These are phyloP conservation scores for Elsinoe batatas DNA, from an alignment of 2,329 filamentous ascomycete species.

Conservation along the genomic window DNA sequence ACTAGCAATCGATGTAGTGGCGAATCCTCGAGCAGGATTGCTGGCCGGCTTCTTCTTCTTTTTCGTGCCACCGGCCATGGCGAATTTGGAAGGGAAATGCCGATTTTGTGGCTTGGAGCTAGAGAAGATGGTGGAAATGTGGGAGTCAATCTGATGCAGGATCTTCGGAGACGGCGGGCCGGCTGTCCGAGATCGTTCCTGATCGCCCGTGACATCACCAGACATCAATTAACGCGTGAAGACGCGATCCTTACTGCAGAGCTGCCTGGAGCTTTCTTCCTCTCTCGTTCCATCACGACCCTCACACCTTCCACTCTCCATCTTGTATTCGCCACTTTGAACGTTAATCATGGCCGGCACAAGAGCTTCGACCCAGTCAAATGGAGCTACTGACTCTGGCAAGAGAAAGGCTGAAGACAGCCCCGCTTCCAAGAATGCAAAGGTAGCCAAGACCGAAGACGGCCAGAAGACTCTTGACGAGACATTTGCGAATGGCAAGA, in stretches of 20 bases:
- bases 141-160: background rate
- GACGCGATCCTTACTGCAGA: background rate
- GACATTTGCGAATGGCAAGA: conserved; percentile 26
- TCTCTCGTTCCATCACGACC: background rate
- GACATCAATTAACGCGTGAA: conserved; percentile 3
- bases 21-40: conserved; percentile 86
- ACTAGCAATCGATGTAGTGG: conserved; percentile 78
- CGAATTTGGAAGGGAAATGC: background rate
- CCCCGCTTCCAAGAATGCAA: conserved; percentile 24
- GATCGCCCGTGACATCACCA: conserved; percentile 2
- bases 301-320: too few species aligned
- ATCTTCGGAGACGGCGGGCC: background rate
- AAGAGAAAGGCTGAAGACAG: conserved; percentile 27
- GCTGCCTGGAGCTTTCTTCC: conserved; percentile 1
- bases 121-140: background rate
- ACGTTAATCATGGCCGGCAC: conserved; percentile 23
- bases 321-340: background rate
- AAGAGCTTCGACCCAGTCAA: conserved; percentile 22
- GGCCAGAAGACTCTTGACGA: conserved; percentile 47
- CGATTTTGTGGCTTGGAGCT: background rate
- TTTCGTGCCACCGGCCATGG: conserved; percentile 35
- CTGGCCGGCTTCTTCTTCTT: conserved; percentile 87
- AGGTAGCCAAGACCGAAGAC: conserved; percentile 36
- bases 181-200: conserved; percentile 6
- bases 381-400: conserved; percentile 18